Evolutionary conservation across 2,329 filamentous ascomycete species (phyloP), one percentile per base, ranked within the genome.

Genomic region (Colletotrichum shisoi): DNA sequence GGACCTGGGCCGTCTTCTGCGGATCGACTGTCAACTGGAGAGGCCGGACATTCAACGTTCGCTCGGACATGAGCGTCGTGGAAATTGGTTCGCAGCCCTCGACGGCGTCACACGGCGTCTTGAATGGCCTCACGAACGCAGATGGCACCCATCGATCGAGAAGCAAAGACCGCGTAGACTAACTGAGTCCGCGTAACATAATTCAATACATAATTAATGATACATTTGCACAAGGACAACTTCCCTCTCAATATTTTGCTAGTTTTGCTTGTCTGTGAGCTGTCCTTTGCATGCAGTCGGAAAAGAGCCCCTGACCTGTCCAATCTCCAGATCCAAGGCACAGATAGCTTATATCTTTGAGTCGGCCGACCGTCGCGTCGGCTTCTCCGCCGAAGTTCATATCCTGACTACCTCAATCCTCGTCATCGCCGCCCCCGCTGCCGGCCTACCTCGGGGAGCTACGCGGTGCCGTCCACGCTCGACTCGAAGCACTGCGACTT

Each of bases 21-120:
- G 95, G 95, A 0, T 88, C 91, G 1, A 94, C 89, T 0, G 92
- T 99, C 0, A 87, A 87, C 59, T 99, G 95, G 96, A 83, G 95
- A 62, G 94, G 94, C 0, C 89, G 89, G 73, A 85, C 82, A 34
- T 98, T 98, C 76, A 87, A 86, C 72, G 94, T 98, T 1, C 87
- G 90, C 1, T 84, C 92, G 71, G 91, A 98, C 76, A 94, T 94
- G 84, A 91, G 89, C 57, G 94, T 96, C 1, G 80, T 83, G 5
- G 81, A 83, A 27, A 72, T 82, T 39, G 74, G 76, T 5, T 34
- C 37, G 17, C 5, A 48, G 3, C 9, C 45, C 6, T n/a, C 40
- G 2, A 19, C 48, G 7, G 19, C 24, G 5, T 46, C 53, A n/a
- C 40, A 42, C 1, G 15, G 62, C 7, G 19, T 24, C 13, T 15